phyloP scores from a whole-genome alignment of 2,329 filamentous ascomycete genomes.

The Fusarium sp. region DNA sequence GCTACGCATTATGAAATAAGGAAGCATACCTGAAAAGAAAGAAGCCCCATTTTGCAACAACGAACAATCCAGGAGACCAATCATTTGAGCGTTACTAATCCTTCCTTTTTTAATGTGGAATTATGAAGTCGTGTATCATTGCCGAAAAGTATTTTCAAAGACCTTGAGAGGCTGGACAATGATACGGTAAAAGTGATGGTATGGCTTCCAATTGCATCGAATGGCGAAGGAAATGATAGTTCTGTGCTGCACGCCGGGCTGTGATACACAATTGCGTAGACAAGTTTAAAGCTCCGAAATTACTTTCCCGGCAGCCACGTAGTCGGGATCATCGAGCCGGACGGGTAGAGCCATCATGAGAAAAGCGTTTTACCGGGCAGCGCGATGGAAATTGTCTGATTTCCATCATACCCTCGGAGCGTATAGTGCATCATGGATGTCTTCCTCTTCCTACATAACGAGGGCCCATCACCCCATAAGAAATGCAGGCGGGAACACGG shows the following conservation, averaged over 20 bases:
- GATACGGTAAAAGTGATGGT: conserved; percentile 30
- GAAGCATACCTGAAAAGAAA: not conserved
- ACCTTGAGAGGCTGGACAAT: conserved; percentile 7
- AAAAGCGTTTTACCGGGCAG: not conserved
- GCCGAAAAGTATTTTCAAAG: conserved; percentile 1
- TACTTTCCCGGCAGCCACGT: conserved; percentile 2
- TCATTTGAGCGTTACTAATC: not conserved
- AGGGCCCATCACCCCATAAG: conserved; percentile 34
- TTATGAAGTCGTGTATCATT: not conserved
- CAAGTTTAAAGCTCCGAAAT: not conserved
- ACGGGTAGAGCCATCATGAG: conserved; percentile 6
- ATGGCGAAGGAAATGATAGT: conserved; percentile 3
- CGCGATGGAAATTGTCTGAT: conserved; percentile 29
- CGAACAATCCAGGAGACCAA: not conserved
- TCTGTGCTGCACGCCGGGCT: conserved; percentile 9
- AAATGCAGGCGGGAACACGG: conserved; percentile 25
- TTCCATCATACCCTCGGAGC: conserved; percentile 29
- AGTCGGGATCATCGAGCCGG: not conserved
- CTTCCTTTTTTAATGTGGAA: not conserved
- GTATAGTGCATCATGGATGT: conserved; percentile 15
- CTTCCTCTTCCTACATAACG: not conserved
- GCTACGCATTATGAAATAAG: conserved; percentile 9
- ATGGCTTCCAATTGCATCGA: conserved; percentile 10
- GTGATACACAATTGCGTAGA: conserved; percentile 9
- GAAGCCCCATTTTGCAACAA: not conserved